These are phyloP conservation scores for Elsinoe necatrix DNA, from an alignment of 2,329 filamentous ascomycete genomes.

Conservation along the genomic window DNA sequence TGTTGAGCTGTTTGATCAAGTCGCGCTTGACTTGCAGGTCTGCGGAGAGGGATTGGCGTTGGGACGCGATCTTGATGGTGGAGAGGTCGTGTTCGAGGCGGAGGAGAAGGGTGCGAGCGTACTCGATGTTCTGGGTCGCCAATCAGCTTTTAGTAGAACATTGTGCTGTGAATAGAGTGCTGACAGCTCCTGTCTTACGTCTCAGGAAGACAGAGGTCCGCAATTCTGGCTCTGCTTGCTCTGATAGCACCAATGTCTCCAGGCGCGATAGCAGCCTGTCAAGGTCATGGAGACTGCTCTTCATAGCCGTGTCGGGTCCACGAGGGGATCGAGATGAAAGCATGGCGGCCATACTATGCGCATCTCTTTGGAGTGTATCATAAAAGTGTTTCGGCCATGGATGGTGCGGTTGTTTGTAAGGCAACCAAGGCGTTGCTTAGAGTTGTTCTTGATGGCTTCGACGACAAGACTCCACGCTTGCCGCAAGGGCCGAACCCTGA, in stretches of 20 bases:
- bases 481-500: conserved; percentile 11
- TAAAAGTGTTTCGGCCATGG: not conserved
- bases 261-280: conserved; percentile 57
- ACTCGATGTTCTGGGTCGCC: conserved; percentile 56
- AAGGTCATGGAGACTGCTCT: conserved; percentile 40
- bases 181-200: conserved; percentile 48
- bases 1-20: conserved; percentile 55
- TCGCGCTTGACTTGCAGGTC: conserved; percentile 59
- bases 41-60: conserved; percentile 52
- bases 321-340: conserved; percentile 1
- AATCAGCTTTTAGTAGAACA: not conserved
- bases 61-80: conserved; percentile 49
- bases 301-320: not conserved
- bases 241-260: conserved; percentile 54
- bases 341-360: not conserved
- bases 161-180: conserved; percentile 18
- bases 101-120: conserved; percentile 60
- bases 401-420: not conserved
- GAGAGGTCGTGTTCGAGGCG: conserved; percentile 62
- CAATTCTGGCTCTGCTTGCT: conserved; percentile 49
- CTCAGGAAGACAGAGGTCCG: conserved; percentile 59
- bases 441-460: conserved; percentile 6
- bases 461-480: not conserved
- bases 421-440: not conserved
- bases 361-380: not conserved